These are phyloP conservation scores for Benincasa hispida DNA, from an alignment of 306 rosid species.

Conservation along the genomic window DNA sequence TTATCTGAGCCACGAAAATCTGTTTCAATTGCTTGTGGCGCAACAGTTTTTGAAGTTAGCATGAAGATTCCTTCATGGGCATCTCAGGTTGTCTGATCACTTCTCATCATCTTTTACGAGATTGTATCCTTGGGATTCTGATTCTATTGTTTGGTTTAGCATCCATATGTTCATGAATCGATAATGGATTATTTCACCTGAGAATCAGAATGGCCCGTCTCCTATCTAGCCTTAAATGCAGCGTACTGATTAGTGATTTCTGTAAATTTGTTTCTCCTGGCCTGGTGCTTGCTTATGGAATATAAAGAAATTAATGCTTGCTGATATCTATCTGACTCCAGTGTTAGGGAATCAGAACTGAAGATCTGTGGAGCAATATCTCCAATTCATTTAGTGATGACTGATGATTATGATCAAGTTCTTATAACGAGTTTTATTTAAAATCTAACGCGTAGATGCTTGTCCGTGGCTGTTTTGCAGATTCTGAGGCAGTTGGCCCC, in stretches of 20 bases:
- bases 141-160: neutral
- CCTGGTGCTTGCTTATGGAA: neutral
- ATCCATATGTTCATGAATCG: neutral
- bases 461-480: slow-evolving; percentile 25
- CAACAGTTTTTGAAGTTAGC: slow-evolving; percentile 70
- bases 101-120: neutral
- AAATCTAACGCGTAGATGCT: neutral
- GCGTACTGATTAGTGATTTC: neutral
- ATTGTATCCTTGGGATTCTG: neutral
- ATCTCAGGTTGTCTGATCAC: slow-evolving; percentile 46
- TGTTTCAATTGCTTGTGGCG: slow-evolving; percentile 88
- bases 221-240: neutral
- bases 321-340: neutral
- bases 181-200: neutral
- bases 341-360: neutral
- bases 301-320: neutral
- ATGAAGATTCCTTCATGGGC: slow-evolving; percentile 97
- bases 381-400: neutral
- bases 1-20: slow-evolving; percentile 84
- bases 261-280: neutral
- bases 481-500: slow-evolving; percentile 97
- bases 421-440: neutral
- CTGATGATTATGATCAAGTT: neutral
- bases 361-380: neutral
- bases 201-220: neutral